These are phyloP conservation scores for Isoetes taiwanensis DNA, from an alignment of 75 land plant genomes.

Conservation along the genomic window DNA sequence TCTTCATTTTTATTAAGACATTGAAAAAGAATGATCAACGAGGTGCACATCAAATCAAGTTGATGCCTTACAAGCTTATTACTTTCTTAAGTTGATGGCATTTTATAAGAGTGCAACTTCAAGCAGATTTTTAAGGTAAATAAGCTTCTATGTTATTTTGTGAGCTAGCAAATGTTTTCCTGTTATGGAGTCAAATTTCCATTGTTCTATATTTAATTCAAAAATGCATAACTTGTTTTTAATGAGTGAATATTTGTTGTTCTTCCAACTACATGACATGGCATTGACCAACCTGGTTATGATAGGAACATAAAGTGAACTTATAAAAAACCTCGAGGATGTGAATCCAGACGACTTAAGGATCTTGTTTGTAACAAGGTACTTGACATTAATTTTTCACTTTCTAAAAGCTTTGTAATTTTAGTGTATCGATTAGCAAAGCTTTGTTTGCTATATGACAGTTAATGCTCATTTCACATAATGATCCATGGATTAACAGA, in stretches of 20 bases:
- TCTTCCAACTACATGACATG: slow-evolving; percentile 51
- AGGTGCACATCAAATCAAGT: slow-evolving; percentile 71
- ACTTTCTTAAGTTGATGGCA: slow-evolving; percentile 55
- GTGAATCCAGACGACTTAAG: slow-evolving; percentile 55
- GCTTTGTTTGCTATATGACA: slow-evolving; percentile 18
- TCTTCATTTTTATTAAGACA: slow-evolving; percentile 74
- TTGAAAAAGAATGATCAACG: slow-evolving; percentile 89
- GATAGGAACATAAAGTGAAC: slow-evolving; percentile 61
- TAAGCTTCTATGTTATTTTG: too few species aligned
- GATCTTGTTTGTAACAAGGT: slow-evolving; percentile 86
- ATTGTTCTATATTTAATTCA: neutral
- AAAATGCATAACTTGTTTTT: neutral
- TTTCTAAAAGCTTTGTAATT: too few species aligned
- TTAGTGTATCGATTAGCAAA: too few species aligned
- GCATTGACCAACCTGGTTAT: slow-evolving; percentile 78
- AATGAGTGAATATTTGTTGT: neutral
- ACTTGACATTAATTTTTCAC: too few species aligned
- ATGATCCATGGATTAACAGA: slow-evolving; percentile 64
- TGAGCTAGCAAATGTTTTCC: neutral
- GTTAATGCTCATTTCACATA: slow-evolving; percentile 60
- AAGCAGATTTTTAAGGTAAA: slow-evolving; percentile 70
- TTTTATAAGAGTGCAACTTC: slow-evolving; percentile 64
- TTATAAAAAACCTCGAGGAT: slow-evolving; percentile 50
- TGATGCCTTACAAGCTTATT: slow-evolving; percentile 70
- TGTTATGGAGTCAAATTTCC: neutral